phyloP scores from a whole-genome alignment of 441 rosid species.

The Corymbia calophylla region DNA sequence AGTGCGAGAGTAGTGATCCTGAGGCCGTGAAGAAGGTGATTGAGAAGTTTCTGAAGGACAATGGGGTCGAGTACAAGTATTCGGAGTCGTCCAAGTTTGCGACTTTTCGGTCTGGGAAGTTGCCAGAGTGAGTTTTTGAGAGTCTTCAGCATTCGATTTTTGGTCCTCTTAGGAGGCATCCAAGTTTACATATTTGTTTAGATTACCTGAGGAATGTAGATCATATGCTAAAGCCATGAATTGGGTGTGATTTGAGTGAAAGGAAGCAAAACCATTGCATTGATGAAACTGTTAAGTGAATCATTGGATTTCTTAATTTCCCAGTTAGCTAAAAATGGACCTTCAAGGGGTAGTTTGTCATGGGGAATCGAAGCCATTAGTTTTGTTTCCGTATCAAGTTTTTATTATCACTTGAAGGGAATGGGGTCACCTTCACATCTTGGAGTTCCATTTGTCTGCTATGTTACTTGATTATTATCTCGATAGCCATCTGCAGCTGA shows the following conservation, averaged over 20 bases:
- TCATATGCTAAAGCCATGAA: background rate
- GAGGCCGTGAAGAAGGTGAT: slow-evolving; percentile 27
- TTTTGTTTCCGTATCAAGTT: background rate
- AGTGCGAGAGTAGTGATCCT: slow-evolving; percentile 74
- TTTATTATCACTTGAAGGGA: background rate
- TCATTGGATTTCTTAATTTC: background rate
- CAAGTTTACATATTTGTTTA: rapidly evolving
- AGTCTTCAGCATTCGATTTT: background rate
- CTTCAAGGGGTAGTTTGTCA: background rate
- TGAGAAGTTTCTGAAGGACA: slow-evolving; percentile 49
- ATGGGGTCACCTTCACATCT: background rate
- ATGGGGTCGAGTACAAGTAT: slow-evolving; percentile 36
- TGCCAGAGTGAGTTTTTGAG: slow-evolving; percentile 7
- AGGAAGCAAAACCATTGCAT: background rate
- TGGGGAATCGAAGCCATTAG: background rate
- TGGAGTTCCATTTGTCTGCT: background rate
- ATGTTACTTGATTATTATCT: background rate
- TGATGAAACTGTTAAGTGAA: background rate
- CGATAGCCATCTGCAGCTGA: background rate
- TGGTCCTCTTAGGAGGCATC: background rate
- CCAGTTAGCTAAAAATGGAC: background rate
- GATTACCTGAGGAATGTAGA: background rate
- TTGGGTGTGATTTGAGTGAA: background rate
- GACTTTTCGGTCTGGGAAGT: slow-evolving; percentile 3
- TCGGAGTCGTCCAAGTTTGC: slow-evolving; percentile 12